These are phyloP conservation scores for Colletotrichum karsti DNA, from an alignment of 2,329 filamentous ascomycete genomes.

Conservation along the genomic window DNA sequence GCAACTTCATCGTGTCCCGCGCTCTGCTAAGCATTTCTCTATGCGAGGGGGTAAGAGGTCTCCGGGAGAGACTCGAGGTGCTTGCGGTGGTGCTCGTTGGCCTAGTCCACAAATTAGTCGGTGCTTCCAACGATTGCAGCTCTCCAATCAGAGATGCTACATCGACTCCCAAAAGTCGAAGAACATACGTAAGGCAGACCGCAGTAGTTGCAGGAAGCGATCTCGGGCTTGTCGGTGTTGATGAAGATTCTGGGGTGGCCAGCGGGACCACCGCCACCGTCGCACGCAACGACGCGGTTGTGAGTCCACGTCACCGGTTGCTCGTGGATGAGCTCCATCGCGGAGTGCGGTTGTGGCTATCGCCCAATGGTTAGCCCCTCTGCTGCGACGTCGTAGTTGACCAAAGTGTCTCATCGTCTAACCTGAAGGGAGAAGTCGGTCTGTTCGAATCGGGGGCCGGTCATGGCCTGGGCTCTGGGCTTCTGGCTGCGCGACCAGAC, in stretches of 20 bases:
- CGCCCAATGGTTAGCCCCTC: not conserved
- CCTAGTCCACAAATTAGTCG: constrained; percentile 59
- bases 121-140: not conserved
- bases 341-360: constrained; percentile 87
- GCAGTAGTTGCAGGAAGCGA: constrained; percentile 90
- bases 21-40: constrained; percentile 29
- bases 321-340: constrained; percentile 96
- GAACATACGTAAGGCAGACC: constrained; percentile 86
- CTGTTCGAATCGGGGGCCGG: constrained; percentile 95
- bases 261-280: constrained; percentile 88
- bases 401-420: constrained; percentile 40
- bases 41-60: constrained; percentile 82
- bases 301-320: constrained; percentile 94
- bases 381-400: not conserved
- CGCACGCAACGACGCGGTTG: constrained; percentile 82
- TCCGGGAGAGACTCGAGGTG: constrained; percentile 83
- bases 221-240: constrained; percentile 97
- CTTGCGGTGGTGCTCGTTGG: constrained; percentile 87
- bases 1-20: not conserved
- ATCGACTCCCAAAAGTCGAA: no score
- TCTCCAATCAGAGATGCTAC: not conserved
- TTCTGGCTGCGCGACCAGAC: constrained; percentile 90
- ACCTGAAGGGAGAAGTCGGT: constrained; percentile 94
- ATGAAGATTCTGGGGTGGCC: constrained; percentile 96
- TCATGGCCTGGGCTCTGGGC: constrained; percentile 85